Evolutionary conservation across 2,329 filamentous ascomycete species (phyloP).

Genomic region (Fusarium hostae): DNA sequence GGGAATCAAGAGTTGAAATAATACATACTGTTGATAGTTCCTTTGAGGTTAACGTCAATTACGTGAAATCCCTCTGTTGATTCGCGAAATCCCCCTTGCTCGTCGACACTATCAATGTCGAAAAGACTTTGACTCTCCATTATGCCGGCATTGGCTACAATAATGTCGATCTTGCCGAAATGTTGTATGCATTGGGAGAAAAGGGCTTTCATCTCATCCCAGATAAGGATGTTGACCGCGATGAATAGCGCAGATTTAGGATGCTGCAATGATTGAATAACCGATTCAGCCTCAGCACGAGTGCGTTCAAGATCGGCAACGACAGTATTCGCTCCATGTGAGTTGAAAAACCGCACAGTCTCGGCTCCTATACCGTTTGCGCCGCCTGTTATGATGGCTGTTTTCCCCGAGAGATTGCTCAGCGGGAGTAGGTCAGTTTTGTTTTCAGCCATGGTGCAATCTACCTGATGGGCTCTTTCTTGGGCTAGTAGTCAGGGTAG

Average conservation of each 20-base stretch:
- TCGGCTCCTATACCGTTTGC: not conserved
- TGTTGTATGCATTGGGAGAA: not conserved
- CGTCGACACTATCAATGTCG: not conserved
- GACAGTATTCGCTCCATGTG: not conserved
- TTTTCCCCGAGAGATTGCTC: not conserved
- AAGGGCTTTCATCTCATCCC: not conserved
- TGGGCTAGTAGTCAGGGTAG: rapidly evolving
- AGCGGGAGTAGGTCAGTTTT: rapidly evolving
- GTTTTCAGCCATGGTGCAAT: rapidly evolving
- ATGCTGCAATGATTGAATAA: not conserved
- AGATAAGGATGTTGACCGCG: not conserved
- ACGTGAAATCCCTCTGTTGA: not conserved
- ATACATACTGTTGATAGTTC: not conserved
- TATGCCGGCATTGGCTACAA: not conserved
- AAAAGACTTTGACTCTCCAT: not conserved
- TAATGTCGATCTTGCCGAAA: not conserved
- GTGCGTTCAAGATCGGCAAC: not conserved
- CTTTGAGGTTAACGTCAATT: not conserved
- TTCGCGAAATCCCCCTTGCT: not conserved
- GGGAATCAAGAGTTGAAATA: no score
- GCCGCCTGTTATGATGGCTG: not conserved
- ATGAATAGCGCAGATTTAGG: not conserved
- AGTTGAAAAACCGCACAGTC: not conserved
- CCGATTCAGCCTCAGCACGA: not conserved
- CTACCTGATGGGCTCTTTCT: rapidly evolving